These are phyloP conservation scores for Pythium graminicola DNA, from an alignment of 352 stramenopile genomes.

Conservation along the genomic window DNA sequence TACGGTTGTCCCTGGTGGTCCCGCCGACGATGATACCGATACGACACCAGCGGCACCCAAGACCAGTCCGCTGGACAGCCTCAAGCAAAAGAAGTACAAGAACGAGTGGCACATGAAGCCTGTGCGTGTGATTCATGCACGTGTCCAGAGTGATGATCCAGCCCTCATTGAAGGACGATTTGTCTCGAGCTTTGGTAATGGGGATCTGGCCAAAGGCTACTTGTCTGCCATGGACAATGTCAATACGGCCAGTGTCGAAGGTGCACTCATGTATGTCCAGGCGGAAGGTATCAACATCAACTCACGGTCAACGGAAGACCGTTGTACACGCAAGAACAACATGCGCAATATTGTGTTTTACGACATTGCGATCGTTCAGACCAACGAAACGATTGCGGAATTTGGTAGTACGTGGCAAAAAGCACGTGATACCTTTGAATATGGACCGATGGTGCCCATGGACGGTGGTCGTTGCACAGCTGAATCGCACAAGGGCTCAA, in stretches of 20 bases:
- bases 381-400: conserved; percentile 40
- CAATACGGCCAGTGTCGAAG: conserved; percentile 44
- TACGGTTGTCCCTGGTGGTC: conserved; percentile 5
- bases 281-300: conserved; percentile 75
- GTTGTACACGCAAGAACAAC: conserved; percentile 54
- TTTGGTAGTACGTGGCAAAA: conserved; percentile 26
- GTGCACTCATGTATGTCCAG: conserved; percentile 79
- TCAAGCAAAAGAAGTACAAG: conserved; percentile 22
- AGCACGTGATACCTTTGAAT: conserved; percentile 30
- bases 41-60: neutral
- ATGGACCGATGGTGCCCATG: conserved; percentile 43
- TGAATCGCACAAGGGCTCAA: conserved; percentile 12
- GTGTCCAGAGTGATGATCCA: conserved; percentile 69
- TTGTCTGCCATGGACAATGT: conserved; percentile 33
- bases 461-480: conserved; percentile 35
- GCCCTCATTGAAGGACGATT: conserved; percentile 53
- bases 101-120: conserved; percentile 60
- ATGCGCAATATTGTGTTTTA: conserved; percentile 52
- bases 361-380: conserved; percentile 41
- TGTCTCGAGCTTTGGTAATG: conserved; percentile 49
- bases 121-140: conserved; percentile 60
- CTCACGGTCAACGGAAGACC: conserved; percentile 35
- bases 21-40: neutral
- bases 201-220: conserved; percentile 52
- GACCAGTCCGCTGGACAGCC: conserved; percentile 15